phyloP scores from a whole-genome alignment of 495 filamentous ascomycete species.

The Penicillium atrosanguineum region DNA sequence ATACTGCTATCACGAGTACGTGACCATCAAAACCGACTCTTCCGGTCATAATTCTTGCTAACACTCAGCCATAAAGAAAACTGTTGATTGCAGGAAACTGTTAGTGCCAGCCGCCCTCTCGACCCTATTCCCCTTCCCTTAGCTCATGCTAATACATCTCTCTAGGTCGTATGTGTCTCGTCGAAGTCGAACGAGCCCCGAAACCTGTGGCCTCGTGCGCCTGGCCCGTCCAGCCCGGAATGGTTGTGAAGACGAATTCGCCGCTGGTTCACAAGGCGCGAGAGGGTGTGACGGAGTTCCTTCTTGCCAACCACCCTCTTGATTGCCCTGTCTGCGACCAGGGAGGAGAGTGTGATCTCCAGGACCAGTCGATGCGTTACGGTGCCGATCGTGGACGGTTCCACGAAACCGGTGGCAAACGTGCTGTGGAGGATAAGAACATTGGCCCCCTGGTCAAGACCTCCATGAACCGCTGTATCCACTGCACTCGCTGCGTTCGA shows the following conservation, averaged over 20 bases:
- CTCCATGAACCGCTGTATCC: slow-evolving; percentile 99
- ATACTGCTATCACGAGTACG: slow-evolving; percentile 99
- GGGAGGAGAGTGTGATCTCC: slow-evolving; percentile 96
- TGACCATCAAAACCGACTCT: slow-evolving; percentile 7
- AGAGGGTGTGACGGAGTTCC: slow-evolving; percentile 98
- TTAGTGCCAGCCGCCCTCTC: slow-evolving; percentile 24
- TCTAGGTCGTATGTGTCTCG: slow-evolving; percentile 87
- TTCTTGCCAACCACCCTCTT: slow-evolving; percentile 94
- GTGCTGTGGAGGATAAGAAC: slow-evolving; percentile 98
- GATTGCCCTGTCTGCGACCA: slow-evolving; percentile 99
- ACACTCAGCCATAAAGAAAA: slow-evolving; percentile 57
- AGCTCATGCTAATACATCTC: slow-evolving; percentile 5
- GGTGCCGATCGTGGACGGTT: slow-evolving; percentile 94
- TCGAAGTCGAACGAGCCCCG: slow-evolving; percentile 92
- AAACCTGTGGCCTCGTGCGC: slow-evolving; percentile 98
- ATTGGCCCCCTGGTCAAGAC: slow-evolving; percentile 98
- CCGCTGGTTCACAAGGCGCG: slow-evolving; percentile 94
- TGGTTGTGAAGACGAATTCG: slow-evolving; percentile 98
- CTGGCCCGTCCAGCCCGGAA: slow-evolving; percentile 97
- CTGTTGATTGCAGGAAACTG: slow-evolving; percentile 99
- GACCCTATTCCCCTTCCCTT: not conserved
- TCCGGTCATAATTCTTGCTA: slow-evolving; percentile 22
- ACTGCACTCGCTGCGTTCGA: slow-evolving; percentile 95
- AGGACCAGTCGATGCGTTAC: slow-evolving; percentile 99
- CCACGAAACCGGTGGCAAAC: slow-evolving; percentile 91